Conservation (phyloP, 2,329 filamentous ascomycete species). For the Neophaeococcomyces mojaviensis region DNA sequence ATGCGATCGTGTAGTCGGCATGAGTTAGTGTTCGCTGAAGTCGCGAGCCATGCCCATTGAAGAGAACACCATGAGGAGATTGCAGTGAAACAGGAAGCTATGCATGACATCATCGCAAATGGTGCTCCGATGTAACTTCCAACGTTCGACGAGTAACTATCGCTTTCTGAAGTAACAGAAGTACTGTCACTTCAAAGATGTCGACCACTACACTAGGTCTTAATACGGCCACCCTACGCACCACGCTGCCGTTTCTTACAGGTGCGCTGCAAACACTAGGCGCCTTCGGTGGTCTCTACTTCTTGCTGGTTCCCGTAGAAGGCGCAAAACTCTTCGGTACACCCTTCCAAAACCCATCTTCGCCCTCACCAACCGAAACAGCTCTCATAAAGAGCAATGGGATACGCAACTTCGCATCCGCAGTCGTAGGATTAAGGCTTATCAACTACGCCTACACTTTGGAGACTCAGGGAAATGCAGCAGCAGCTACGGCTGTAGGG, state of each 20-base stretch:
- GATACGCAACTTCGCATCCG: background rate
- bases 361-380: background rate
- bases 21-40: too few species aligned
- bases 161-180: too few species aligned
- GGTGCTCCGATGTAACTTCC: too few species aligned
- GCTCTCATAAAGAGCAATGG: background rate
- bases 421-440: background rate
- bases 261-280: background rate
- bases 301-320: background rate
- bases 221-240: background rate
- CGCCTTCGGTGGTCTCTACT: background rate
- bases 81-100: too few species aligned
- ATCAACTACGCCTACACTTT: background rate
- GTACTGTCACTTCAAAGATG: too few species aligned
- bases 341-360: background rate
- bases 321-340: background rate
- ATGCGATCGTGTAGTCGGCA: too few species aligned
- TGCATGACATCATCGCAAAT: too few species aligned
- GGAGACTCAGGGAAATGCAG: background rate
- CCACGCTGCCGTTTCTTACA: background rate
- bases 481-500: background rate
- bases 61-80: too few species aligned
- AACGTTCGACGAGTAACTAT: too few species aligned
- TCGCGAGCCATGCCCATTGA: too few species aligned
- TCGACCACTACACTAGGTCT: background rate